Evolutionary conservation across 306 rosid species (phyloP).

Genomic region (Sicyos baderoa): DNA sequence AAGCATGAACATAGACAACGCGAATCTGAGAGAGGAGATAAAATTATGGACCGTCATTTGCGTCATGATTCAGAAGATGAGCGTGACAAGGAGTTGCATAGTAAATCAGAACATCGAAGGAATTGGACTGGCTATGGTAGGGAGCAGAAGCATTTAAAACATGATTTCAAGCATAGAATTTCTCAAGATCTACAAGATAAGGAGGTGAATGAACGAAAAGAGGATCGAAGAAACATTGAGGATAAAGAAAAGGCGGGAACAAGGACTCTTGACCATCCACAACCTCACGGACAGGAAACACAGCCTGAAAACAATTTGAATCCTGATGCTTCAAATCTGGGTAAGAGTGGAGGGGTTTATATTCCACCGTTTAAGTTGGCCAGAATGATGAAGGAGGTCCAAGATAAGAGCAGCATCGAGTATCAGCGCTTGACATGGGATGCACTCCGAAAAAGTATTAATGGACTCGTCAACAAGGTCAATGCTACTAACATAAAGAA

Average conservation of each 20-base stretch:
- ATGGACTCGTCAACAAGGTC: slow-evolving; percentile 90
- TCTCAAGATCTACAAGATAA: slow-evolving; percentile 25
- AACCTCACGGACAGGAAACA: slow-evolving; percentile 27
- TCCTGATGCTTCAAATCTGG: slow-evolving; percentile 41
- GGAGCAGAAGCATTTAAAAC: slow-evolving; percentile 6
- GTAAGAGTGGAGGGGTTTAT: slow-evolving; percentile 89
- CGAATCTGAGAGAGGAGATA: slow-evolving; percentile 24
- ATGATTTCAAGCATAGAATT: background rate
- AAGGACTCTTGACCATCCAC: slow-evolving; percentile 25
- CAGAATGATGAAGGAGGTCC: slow-evolving; percentile 79
- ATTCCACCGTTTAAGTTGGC: slow-evolving; percentile 94
- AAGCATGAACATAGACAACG: slow-evolving; percentile 26
- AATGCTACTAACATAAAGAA: slow-evolving; percentile 79
- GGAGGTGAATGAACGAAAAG: slow-evolving; percentile 27
- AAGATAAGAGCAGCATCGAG: slow-evolving; percentile 75
- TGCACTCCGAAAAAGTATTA: slow-evolving; percentile 87
- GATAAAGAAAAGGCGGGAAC: slow-evolving; percentile 36
- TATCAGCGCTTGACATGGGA: slow-evolving; percentile 96
- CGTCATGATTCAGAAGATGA: slow-evolving; percentile 31
- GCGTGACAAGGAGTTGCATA: slow-evolving; percentile 26
- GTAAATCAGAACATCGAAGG: slow-evolving; percentile 25
- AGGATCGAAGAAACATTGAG: slow-evolving; percentile 22
- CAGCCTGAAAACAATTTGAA: slow-evolving; percentile 31
- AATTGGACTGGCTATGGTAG: slow-evolving; percentile 25
- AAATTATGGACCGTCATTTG: slow-evolving; percentile 23